phyloP scores from a whole-genome alignment of 2,329 filamentous ascomycete genomes.

The Colletotrichum liaoningense region DNA sequence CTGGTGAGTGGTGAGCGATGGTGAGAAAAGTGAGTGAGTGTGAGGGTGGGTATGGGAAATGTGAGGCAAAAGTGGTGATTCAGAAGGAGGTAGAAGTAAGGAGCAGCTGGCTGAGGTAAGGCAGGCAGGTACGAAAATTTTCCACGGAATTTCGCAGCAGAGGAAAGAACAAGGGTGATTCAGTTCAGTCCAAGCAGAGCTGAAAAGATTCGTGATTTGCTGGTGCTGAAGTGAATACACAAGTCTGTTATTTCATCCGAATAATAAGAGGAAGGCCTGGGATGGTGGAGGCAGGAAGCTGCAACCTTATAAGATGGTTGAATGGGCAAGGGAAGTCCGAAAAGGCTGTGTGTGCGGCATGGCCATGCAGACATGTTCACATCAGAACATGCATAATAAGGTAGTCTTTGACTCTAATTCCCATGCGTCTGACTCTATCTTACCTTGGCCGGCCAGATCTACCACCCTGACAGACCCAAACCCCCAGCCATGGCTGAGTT shows the following conservation, averaged over 20 bases:
- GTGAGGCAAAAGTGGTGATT: not conserved
- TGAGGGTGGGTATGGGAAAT: not conserved
- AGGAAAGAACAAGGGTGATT: not conserved
- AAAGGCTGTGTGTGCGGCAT: not conserved
- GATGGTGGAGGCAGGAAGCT: conserved; percentile 11
- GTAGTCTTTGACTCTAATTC: conserved; percentile 16
- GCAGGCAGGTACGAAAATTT: not conserved
- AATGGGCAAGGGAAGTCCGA: not conserved
- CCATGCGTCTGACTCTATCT: conserved; percentile 8
- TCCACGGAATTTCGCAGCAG: not conserved
- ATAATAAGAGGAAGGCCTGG: not conserved
- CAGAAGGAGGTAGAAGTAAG: not conserved
- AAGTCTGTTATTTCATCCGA: conserved; percentile 18
- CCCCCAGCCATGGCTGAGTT: conserved; percentile 30
- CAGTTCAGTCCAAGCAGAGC: not conserved
- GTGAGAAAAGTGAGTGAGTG: not conserved
- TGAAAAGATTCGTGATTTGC: not conserved
- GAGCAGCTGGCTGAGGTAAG: not conserved
- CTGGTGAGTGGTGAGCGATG: not conserved
- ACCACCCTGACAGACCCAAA: not conserved
- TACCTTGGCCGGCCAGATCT: not conserved
- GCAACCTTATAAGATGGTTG: conserved; percentile 34
- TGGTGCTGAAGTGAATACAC: not conserved
- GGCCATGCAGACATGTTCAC: not conserved
- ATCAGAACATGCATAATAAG: not conserved